A percentile compares a stretch with the other conserved stretches of the same genome.
Conservation (phyloP, 1,284 basidiomycete species). For the Wolfiporia cocos region DNA sequence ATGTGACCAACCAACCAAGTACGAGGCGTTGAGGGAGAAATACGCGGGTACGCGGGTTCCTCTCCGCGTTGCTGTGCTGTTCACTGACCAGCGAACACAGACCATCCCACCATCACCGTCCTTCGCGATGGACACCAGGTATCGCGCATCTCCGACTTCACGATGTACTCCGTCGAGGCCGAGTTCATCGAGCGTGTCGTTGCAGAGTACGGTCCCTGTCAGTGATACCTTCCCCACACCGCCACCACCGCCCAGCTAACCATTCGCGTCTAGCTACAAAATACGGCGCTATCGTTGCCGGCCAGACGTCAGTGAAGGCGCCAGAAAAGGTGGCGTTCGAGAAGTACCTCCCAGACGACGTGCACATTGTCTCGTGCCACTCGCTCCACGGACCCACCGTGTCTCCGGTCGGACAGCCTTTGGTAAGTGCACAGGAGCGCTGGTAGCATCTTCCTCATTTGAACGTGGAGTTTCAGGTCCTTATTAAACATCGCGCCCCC, state of each 20-base stretch:
- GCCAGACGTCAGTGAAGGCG: slow-evolving; percentile 96
- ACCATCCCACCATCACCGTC: slow-evolving; percentile 55
- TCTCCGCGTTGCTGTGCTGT: no score
- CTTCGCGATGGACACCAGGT: slow-evolving; percentile 26
- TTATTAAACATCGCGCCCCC: slow-evolving; percentile 85
- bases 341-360: slow-evolving; percentile 79
- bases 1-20: slow-evolving; percentile 84
- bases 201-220: slow-evolving; percentile 86
- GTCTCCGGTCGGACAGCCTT: slow-evolving; percentile 85
- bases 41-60: slow-evolving; percentile 66
- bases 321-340: slow-evolving; percentile 93
- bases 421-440: no score
- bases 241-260: slow-evolving; percentile 4
- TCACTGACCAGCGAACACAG: no score
- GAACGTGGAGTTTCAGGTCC: slow-evolving; percentile 47
- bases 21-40: slow-evolving; percentile 55
- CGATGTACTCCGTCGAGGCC: slow-evolving; percentile 77
- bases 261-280: slow-evolving; percentile 68
- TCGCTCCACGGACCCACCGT: slow-evolving; percentile 94
- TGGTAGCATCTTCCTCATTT: no score
- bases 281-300: slow-evolving; percentile 86
- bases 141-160: slow-evolving; percentile 25
- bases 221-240: slow-evolving; percentile 23
- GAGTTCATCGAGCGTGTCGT: slow-evolving; percentile 86
- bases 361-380: slow-evolving; percentile 89